Conservation (phyloP, 352 stramenopile genomes). For the Salisapilia sapeloensis region DNA sequence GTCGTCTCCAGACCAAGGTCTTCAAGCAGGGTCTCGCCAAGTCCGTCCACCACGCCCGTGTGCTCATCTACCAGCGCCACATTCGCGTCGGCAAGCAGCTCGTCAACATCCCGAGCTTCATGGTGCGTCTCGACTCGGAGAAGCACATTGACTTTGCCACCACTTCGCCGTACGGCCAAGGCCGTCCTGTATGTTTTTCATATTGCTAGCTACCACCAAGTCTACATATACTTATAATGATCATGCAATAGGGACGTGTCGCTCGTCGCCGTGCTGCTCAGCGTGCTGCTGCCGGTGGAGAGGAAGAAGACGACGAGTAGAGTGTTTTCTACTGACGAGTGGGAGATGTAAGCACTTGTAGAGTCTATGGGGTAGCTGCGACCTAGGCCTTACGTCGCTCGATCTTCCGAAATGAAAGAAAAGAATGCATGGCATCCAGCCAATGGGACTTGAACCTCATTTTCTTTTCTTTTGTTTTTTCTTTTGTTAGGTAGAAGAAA, state of each 20-base stretch:
- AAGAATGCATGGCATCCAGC: no score
- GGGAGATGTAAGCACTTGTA: no score
- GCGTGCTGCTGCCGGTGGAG: conserved; percentile 81
- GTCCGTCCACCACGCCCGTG: conserved; percentile 98
- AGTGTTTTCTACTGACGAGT: no score
- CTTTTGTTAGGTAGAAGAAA: no score
- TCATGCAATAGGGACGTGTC: conserved; percentile 74
- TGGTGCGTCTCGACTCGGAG: conserved; percentile 96
- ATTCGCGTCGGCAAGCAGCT: conserved; percentile 98
- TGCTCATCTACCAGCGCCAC: conserved; percentile 98
- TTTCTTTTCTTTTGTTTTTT: no score
- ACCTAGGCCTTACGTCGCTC: no score
- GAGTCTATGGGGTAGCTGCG: no score
- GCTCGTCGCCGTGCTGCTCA: conserved; percentile 88
- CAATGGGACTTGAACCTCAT: no score
- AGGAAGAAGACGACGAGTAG: conserved; percentile 76
- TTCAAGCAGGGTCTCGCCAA: conserved; percentile 99
- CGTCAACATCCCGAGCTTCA: conserved; percentile 98
- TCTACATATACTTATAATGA: conserved; percentile 1
- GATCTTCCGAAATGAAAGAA: no score
- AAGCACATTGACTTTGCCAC: conserved; percentile 99
- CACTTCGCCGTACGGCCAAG: conserved; percentile 96
- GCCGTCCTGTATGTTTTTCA: conserved; percentile 52
- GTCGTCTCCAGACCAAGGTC: conserved; percentile 97
- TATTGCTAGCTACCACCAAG: not conserved